Evolutionary conservation across 345 rosid genomes (phyloP), one percentile per base, ranked within the genome.

Genomic region (Citrus mangshanensis): DNA sequence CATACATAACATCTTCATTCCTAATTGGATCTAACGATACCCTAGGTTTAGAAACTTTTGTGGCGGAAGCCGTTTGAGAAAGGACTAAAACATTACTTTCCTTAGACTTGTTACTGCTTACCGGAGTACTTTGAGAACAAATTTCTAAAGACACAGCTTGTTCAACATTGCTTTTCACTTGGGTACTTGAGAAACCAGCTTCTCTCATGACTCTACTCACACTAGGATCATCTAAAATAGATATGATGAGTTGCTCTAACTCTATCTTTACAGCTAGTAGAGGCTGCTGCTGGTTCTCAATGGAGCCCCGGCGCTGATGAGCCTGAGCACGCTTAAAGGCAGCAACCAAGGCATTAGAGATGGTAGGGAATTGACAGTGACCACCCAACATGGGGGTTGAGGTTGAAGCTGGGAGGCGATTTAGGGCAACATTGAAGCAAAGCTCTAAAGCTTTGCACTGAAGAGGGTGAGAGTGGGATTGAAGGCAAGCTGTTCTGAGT

Each of bases 241-340:
- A 96, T 49, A 94, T 89, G 10, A 96, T 87, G 40, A 96, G 97
- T 83, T 94, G 99, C 80, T 92, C 94, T 21, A 94, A 82, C 86
- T 96, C 99, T 38, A 96, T 94, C 82, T 96, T 96, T 63, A 92
- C 87, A 4, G 99, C 94, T 78, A 94, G 84, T 16, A 94, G 90
- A 58, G 98, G 94, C 73, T 95, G 96, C 72, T 96, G 98, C 88
- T 91, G 96, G 87, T 87, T 94, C 77, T 96, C 97, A 28, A 93
- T 85, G 28, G 97, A 88, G 51, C 98, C 98, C 18, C 99, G 91
- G 25, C 99, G 82, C 72, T 96, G 99, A 84, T 96, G 98, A 75
- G 99, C 98, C 79, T 96, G 99, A 60, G 99, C 99, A 14, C 98
- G 94, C 87, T 94, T 96, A 78, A 96, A 92, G 80, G 97, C 99